A percentile compares a stretch with the other conserved stretches of the same genome.
These are phyloP conservation scores for Mycena venus DNA, from an alignment of 768 basidiomycete genomes.

Conservation along the genomic window DNA sequence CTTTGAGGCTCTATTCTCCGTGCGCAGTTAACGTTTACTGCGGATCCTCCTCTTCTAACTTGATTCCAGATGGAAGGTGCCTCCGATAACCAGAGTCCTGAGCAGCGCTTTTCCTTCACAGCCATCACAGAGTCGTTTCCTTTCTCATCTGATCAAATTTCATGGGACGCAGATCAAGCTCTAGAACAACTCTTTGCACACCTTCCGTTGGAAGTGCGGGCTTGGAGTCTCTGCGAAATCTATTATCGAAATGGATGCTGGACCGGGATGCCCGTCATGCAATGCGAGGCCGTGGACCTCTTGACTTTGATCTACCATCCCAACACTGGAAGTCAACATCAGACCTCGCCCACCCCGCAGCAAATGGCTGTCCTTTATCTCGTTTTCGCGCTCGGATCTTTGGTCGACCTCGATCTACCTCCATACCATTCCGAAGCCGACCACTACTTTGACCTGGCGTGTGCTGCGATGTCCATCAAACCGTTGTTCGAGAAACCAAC, in stretches of 20 bases:
- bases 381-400: constrained; percentile 35
- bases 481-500: constrained; percentile 55
- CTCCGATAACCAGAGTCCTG: neutral
- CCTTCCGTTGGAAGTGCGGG: constrained; percentile 52
- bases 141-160: constrained; percentile 36
- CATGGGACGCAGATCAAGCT: constrained; percentile 34
- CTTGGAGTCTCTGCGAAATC: constrained; percentile 57
- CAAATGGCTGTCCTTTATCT: constrained; percentile 37
- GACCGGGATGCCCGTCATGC: constrained; percentile 58
- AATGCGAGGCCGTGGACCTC: constrained; percentile 61
- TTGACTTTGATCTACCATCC: constrained; percentile 16
- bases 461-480: constrained; percentile 54
- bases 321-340: neutral
- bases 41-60: neutral
- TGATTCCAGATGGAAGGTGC: constrained; percentile 21
- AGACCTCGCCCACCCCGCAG: constrained; percentile 14
- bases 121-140: constrained; percentile 41
- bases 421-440: constrained; percentile 55
- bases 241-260: constrained; percentile 59
- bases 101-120: constrained; percentile 12
- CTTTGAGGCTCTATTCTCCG: constrained; percentile 23
- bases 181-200: constrained; percentile 40
- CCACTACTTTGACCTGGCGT: constrained; percentile 58
- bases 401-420: constrained; percentile 42
- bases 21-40: neutral